Evolutionary conservation across 1,139 yeast genomes (phyloP), one percentile per base, ranked within the genome.

Genomic region (Yamadazyma oceani): DNA sequence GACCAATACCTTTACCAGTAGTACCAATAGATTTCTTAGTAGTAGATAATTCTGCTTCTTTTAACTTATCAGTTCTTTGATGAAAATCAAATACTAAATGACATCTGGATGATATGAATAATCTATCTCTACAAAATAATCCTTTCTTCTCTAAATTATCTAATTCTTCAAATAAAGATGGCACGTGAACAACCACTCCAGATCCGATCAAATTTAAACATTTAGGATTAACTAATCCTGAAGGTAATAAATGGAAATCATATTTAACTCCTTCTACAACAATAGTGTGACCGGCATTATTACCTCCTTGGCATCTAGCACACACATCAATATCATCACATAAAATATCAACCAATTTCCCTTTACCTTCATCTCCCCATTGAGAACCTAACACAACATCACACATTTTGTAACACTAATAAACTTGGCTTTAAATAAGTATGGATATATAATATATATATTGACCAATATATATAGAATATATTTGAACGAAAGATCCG

Each of bases 301-400:
- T 92, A 55, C 99, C 99, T 64, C 99, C 99, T 59, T 89, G 96
- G 67, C 97, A 90, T 64, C 99, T 80, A 28, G 97, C 97, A 62
- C 97, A 94, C 35, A 92, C 92, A 54, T 92, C 98, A 53, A 90
- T 84, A 52, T 87, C 82, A 56, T 89, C 97, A 64, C 97, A 92
- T 40, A 92, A 75, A 43, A 92, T 74, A 62, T 92, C 98, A 39
- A 92, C 98, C 43, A 92, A 77, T 66, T 94, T 92, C 42, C 99
- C 99, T 64, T 92, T 92, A 60, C 99, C 99, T 79, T 92, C 99
- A 61, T 92, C 99, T 48, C 99, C 99, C 98, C 98, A 92, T 68
- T 92, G 98, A 65, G 97, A 73, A 44, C 98, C 98, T 57, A 92
- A 78, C 41, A 92, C 97, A 51, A 92, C 97, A 73, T 85, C 87